Percentiles rank a stretch among this genome's conserved stretches.
Conservation (phyloP, 2,329 filamentous ascomycete genomes). For the Venturia nashicola region DNA sequence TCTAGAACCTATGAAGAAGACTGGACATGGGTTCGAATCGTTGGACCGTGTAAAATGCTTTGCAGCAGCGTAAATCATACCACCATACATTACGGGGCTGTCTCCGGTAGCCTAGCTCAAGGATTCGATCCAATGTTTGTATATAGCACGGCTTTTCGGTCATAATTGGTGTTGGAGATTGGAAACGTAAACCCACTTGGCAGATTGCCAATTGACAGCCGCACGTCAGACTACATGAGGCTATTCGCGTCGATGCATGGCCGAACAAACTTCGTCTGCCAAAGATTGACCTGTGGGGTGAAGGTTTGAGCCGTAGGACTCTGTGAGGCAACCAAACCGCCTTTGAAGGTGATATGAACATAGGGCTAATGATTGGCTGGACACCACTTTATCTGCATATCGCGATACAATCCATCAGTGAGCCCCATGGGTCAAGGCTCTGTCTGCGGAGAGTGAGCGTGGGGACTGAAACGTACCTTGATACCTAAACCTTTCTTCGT, state of each 20-base stretch:
- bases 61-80: not conserved
- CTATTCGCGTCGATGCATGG: not conserved
- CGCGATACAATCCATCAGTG: not conserved
- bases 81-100: not conserved
- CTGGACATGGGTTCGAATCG: not conserved
- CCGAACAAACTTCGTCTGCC: not conserved
- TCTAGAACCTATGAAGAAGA: not conserved
- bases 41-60: not conserved
- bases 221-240: not conserved
- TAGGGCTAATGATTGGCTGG: not conserved
- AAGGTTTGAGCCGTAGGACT: not conserved
- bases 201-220: not conserved
- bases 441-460: not conserved
- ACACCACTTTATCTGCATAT: not conserved
- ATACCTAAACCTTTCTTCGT: not conserved
- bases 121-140: not conserved
- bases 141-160: not conserved
- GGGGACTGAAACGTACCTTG: not conserved
- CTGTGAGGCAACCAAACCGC: not conserved
- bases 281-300: not conserved
- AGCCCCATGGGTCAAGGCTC: not conserved
- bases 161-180: not conserved
- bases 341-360: not conserved
- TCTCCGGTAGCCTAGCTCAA: not conserved
- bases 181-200: not conserved